Evolutionary conservation across 352 stramenopile species (phyloP).

Genomic region (Phytophthora capsici): DNA sequence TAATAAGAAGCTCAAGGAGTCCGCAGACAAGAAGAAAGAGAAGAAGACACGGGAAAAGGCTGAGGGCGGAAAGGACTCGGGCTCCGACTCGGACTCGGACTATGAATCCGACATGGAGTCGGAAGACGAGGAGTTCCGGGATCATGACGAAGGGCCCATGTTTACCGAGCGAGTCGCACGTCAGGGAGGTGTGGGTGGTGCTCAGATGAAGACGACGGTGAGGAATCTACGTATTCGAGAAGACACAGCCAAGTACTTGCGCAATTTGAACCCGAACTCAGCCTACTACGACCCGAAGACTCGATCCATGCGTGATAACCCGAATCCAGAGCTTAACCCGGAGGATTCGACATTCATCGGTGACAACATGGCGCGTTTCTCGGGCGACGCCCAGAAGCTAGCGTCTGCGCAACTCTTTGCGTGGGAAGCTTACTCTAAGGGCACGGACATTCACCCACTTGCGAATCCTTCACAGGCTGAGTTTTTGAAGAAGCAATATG

Average conservation of each 20-base stretch:
- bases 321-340: conserved; percentile 93
- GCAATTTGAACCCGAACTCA: conserved; percentile 98
- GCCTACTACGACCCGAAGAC: conserved; percentile 99
- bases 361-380: conserved; percentile 96
- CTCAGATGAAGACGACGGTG: conserved; percentile 98
- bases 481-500: conserved; percentile 95
- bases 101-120: conserved; percentile 90
- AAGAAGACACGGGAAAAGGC: conserved; percentile 31
- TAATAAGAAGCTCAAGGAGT: conserved; percentile 76
- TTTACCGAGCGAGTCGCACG: conserved; percentile 94
- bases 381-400: conserved; percentile 93
- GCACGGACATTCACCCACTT: conserved; percentile 94
- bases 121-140: conserved; percentile 92
- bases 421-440: conserved; percentile 94
- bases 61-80: conserved; percentile 42
- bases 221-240: conserved; percentile 99
- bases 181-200: conserved; percentile 96
- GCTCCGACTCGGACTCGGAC: conserved; percentile 91
- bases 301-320: conserved; percentile 98
- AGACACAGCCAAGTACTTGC: conserved; percentile 99
- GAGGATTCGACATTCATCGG: conserved; percentile 95
- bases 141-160: conserved; percentile 92
- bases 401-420: conserved; percentile 96
- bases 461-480: conserved; percentile 97
- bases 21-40: conserved; percentile 46